Evolutionary conservation across 495 filamentous ascomycete genomes (phyloP).

Genomic region (Neurospora tetraspora): DNA sequence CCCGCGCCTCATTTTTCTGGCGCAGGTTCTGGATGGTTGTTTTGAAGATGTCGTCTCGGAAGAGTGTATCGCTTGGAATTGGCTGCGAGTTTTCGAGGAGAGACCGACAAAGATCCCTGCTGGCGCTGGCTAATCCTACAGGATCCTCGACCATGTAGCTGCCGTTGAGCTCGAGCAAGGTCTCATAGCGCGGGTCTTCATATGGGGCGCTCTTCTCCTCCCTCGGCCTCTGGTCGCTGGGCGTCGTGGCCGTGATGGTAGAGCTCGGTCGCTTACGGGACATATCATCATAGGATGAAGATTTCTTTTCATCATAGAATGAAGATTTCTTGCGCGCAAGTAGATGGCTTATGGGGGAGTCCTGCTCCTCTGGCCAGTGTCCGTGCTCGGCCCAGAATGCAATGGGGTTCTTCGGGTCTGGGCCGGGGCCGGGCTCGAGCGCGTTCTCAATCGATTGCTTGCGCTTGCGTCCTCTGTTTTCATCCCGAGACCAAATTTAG

Average conservation of each 20-base stretch:
- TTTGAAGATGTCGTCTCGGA: conserved; percentile 25
- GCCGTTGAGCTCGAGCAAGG: conserved; percentile 24
- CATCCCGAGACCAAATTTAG: not conserved
- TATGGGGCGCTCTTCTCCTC: conserved; percentile 32
- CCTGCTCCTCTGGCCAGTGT: too few relatives aligned
- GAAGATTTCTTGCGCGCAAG: not conserved
- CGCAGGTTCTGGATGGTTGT: conserved; percentile 17
- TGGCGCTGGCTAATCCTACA: conserved; percentile 17
- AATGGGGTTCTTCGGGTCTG: too few relatives aligned
- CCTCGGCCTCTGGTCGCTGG: not conserved
- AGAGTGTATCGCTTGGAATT: conserved; percentile 22
- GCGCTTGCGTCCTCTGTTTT: not conserved
- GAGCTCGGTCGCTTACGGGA: not conserved
- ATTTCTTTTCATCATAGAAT: too few relatives aligned
- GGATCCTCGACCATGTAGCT: conserved; percentile 29
- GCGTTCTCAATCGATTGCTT: not conserved
- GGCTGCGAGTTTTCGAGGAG: conserved; percentile 19
- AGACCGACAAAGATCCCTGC: conserved; percentile 14
- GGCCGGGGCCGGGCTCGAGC: not conserved
- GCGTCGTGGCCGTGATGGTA: not conserved
- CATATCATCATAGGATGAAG: too few relatives aligned
- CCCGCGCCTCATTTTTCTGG: conserved; percentile 25
- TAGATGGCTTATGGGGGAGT: too few relatives aligned
- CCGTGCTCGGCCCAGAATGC: too few relatives aligned
- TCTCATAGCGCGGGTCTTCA: conserved; percentile 19